Evolutionary conservation across 306 rosid species (phyloP), one percentile per base, ranked within the genome.

Genomic region (Cucurbita maxima): DNA sequence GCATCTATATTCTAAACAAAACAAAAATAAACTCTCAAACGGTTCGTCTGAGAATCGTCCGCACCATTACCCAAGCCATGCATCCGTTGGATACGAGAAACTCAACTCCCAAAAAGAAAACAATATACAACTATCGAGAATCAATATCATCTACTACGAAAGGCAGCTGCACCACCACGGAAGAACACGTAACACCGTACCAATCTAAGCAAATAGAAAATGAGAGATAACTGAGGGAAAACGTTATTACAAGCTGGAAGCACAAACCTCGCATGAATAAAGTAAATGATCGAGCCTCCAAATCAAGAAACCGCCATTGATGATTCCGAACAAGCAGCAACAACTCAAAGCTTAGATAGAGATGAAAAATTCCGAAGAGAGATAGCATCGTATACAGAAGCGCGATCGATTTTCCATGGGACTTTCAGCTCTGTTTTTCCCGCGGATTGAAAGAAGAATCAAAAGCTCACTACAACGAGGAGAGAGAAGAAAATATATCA

Each of bases 401-500:
- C 50, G 40, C 55, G 12, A 44, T 12, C 22, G 56, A 22, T 48
- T 48, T 47, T 14, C 73, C 57, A 45, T 22, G 7, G 57, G 8
- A 4, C 0, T 68, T 68, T n/a, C 25, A 43, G 44, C 51, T 63
- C 18, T 47, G 22, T 22, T 47, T 12, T 48, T 47, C 16, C 51
- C 71, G 51, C 71, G 51, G 51, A 63, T 63, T 40, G 30, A 63
- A 38, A 66, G 18, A 14, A n/a, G 54, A 22, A 41, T 66, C 72
- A 66, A 20, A 44, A 8, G 18, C 20, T 70, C 45, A 1, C 25
- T 7, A 58, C 45, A 58, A 50, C 20, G 45, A 50, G 45, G 74
- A 70, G 74, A 70, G 74, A 70, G 74, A 70, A 70, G 45, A 70
- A 70, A 70, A 70, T 70, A 70, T 70, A 58, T 70, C 15, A 25